A percentile compares a stretch with the other conserved stretches of the same genome.
phyloP scores from a whole-genome alignment of 148 eudicot genomes.

The Camellia granthamiana region DNA sequence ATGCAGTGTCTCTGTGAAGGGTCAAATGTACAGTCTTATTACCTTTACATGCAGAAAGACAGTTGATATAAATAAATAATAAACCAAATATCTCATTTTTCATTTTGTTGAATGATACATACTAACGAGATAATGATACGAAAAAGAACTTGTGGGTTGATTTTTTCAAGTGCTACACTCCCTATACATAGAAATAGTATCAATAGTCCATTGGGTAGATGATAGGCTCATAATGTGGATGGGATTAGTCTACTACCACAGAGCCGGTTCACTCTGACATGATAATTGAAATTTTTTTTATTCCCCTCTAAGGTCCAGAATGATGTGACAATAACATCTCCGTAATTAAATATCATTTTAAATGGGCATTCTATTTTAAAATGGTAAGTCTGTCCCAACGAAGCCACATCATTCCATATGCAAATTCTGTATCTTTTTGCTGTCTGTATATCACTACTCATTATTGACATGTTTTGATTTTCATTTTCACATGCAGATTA shows the following conservation, averaged over 20 bases:
- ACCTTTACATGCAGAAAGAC: too few species aligned
- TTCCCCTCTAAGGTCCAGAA: neutral
- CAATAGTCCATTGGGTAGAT: neutral
- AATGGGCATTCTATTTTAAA: too few species aligned
- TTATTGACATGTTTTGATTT: neutral
- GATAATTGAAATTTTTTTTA: neutral
- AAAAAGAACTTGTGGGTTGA: neutral
- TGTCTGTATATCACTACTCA: neutral
- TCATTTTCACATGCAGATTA: neutral
- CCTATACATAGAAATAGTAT: neutral
- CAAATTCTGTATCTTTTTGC: too few species aligned
- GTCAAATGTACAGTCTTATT: too few species aligned
- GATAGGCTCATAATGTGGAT: neutral
- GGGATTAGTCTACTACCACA: neutral
- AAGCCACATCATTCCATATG: too few species aligned
- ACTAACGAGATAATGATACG: neutral
- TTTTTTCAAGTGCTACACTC: neutral
- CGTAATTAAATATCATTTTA: too few species aligned
- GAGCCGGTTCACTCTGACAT: neutral
- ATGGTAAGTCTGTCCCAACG: too few species aligned
- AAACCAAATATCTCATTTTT: neutral
- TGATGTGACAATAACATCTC: too few species aligned
- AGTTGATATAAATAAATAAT: neutral
- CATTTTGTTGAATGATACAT: neutral
- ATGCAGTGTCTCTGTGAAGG: too few species aligned